Conservation (phyloP, 2,329 filamentous ascomycete genomes). For the Fusarium nodosum region DNA sequence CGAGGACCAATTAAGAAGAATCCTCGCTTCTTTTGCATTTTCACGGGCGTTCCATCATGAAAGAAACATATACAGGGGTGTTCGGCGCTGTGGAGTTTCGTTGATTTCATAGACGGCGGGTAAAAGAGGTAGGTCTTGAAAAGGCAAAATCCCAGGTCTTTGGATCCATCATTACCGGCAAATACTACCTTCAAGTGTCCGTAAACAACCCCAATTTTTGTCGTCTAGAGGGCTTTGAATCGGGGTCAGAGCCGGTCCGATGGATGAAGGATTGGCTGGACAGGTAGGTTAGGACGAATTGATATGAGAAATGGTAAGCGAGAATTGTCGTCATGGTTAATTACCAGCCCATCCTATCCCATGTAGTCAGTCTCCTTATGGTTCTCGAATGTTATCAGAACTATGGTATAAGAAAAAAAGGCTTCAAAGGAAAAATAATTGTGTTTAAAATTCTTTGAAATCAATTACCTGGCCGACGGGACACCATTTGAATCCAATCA, state of each 20-base stretch:
- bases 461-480: constrained; percentile 14
- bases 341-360: background rate
- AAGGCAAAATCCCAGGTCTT: constrained; percentile 9
- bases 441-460: constrained; percentile 2
- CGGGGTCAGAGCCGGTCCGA: constrained; percentile 38
- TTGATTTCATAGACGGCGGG: constrained; percentile 31
- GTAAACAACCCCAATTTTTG: constrained; percentile 23
- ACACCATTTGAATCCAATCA: background rate
- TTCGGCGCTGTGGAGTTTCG: constrained; percentile 28
- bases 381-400: background rate
- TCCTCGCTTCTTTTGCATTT: constrained; percentile 30
- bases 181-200: background rate
- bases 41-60: constrained; percentile 24
- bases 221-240: constrained; percentile 33
- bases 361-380: background rate
- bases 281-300: constrained; percentile 8
- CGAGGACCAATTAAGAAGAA: constrained; percentile 11
- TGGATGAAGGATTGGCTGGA: background rate
- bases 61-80: constrained; percentile 33
- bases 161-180: background rate
- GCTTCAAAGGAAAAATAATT: background rate
- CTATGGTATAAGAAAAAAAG: background rate
- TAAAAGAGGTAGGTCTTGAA: constrained; percentile 11
- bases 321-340: background rate
- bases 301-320: constrained; percentile 29